These are phyloP conservation scores for Rhizophora apiculata DNA, from an alignment of 345 rosid genomes.

Conservation along the genomic window DNA sequence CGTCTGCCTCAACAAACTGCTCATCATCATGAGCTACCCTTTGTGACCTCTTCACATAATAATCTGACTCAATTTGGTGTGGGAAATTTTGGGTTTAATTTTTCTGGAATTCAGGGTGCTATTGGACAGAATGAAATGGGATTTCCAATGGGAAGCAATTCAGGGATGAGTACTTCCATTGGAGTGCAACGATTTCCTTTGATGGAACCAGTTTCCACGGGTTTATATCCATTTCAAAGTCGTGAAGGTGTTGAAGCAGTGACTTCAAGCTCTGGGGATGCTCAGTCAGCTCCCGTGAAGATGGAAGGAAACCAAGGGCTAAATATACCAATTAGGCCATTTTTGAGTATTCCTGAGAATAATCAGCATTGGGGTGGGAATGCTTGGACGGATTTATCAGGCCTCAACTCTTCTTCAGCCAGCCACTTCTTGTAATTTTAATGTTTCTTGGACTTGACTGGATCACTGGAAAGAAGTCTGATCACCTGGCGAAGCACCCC, in stretches of 20 bases:
- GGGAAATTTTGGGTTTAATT: constrained; percentile 56
- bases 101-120: constrained; percentile 35
- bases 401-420: constrained; percentile 41
- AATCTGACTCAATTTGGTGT: constrained; percentile 38
- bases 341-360: constrained; percentile 33
- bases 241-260: constrained; percentile 37
- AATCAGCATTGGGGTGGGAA: constrained; percentile 49
- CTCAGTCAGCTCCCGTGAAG: constrained; percentile 51
- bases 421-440: constrained; percentile 27
- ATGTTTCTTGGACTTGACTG: not conserved
- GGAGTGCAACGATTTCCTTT: constrained; percentile 48
- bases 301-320: constrained; percentile 43
- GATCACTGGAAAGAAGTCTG: not conserved
- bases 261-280: constrained; percentile 51
- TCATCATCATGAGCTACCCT: constrained; percentile 38
- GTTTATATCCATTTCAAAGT: constrained; percentile 38
- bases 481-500: too few relatives aligned
- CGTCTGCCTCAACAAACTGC: constrained; percentile 34
- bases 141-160: constrained; percentile 39
- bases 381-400: constrained; percentile 47
- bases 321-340: constrained; percentile 35
- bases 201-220: constrained; percentile 38
- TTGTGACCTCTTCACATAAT: constrained; percentile 43
- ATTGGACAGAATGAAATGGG: constrained; percentile 38
- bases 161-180: constrained; percentile 28